Evolutionary conservation across 345 rosid species (phyloP).

Genomic region (Ailanthus altissimus): DNA sequence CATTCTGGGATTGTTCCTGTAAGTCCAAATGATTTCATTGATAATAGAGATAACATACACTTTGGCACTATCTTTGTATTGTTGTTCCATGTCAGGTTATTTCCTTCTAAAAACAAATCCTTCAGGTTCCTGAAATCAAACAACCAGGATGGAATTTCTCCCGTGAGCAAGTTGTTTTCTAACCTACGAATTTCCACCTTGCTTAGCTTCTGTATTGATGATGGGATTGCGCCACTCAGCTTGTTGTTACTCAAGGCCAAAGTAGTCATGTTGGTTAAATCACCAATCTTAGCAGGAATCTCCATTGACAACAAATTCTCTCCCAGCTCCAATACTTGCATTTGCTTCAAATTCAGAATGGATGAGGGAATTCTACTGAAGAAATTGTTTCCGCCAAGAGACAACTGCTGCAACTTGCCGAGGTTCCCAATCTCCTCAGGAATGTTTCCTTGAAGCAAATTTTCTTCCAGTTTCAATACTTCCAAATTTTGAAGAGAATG

Average conservation of each 20-base stretch:
- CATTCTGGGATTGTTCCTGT: slow-evolving; percentile 41
- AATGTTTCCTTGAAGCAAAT: slow-evolving; percentile 27
- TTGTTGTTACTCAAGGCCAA: slow-evolving; percentile 30
- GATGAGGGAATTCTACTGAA: slow-evolving; percentile 31
- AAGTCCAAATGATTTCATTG: slow-evolving; percentile 43
- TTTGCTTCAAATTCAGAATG: slow-evolving; percentile 13
- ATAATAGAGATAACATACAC: slow-evolving; percentile 33
- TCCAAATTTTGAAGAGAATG: slow-evolving; percentile 20
- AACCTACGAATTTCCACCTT: slow-evolving; percentile 34
- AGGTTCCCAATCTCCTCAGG: slow-evolving; percentile 37
- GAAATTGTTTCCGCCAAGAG: slow-evolving; percentile 24
- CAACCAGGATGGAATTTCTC: slow-evolving; percentile 47
- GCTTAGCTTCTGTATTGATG: slow-evolving; percentile 31
- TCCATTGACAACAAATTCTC: slow-evolving; percentile 29
- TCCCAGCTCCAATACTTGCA: slow-evolving; percentile 29
- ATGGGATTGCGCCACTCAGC: slow-evolving; percentile 40
- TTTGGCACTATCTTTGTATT: slow-evolving; percentile 24
- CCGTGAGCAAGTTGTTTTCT: slow-evolving; percentile 33
- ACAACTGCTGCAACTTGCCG: slow-evolving; percentile 23
- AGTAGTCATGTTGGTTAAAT: slow-evolving; percentile 29
- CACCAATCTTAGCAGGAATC: slow-evolving; percentile 36
- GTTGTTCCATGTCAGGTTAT: slow-evolving; percentile 45
- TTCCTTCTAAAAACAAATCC: slow-evolving; percentile 39
- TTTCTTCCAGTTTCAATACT: slow-evolving; percentile 27
- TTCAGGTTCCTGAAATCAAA: slow-evolving; percentile 34